phyloP scores from a whole-genome alignment of 306 rosid genomes.

The Canavalia ensiformis region DNA sequence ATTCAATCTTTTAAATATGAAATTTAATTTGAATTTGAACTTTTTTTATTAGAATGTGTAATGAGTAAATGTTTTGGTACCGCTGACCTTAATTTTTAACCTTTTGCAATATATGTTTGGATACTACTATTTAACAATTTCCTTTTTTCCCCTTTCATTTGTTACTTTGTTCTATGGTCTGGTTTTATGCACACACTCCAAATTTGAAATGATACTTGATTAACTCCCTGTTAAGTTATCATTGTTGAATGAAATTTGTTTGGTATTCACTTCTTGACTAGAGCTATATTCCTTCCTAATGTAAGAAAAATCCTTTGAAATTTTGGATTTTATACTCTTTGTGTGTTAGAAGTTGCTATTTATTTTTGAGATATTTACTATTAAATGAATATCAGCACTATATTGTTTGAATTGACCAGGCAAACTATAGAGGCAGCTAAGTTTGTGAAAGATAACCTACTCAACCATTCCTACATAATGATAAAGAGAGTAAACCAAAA shows the following conservation, averaged over 20 bases:
- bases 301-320: not conserved
- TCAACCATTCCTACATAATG: conserved; percentile 47
- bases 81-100: not conserved
- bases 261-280: not conserved
- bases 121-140: not conserved
- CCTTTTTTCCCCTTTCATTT: not conserved
- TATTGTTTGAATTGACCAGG: conserved; percentile 41
- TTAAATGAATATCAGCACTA: not conserved
- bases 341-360: not conserved
- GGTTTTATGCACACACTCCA: not conserved
- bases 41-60: not conserved
- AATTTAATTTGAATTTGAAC: not conserved
- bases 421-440: conserved; percentile 37
- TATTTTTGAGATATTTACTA: conserved; percentile 19
- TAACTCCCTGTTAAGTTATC: not conserved
- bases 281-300: not conserved
- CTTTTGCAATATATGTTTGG: not conserved
- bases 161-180: not conserved
- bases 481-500: conserved; percentile 51
- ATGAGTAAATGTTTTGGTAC: not conserved
- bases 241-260: not conserved
- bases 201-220: not conserved
- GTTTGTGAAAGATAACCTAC: conserved; percentile 37
- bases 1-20: not conserved
- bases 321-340: not conserved